Conservation (phyloP, 2,329 filamentous ascomycete species). For the Xylaria sp. region DNA sequence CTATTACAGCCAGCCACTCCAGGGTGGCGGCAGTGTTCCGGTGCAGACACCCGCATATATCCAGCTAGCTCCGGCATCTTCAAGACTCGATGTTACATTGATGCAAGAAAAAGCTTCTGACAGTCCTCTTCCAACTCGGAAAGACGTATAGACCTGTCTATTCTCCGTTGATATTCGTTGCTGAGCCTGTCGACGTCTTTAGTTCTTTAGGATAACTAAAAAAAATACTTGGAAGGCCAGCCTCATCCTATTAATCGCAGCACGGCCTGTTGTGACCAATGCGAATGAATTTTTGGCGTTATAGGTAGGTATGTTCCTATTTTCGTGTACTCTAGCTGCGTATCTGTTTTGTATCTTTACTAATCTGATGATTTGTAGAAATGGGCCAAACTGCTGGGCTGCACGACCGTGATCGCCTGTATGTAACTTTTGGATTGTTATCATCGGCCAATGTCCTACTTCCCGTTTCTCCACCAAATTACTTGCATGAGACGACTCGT, state of each 20-base stretch:
- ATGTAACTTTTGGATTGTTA: slow-evolving; percentile 7
- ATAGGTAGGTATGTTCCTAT: background rate
- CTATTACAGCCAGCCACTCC: slow-evolving; percentile 18
- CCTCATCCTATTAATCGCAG: background rate
- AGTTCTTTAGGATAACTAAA: slow-evolving; percentile 6
- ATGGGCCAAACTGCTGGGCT: background rate
- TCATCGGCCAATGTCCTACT: slow-evolving; percentile 17
- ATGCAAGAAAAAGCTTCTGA: slow-evolving; percentile 11
- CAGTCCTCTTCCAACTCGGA: slow-evolving; percentile 10
- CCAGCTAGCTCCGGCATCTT: slow-evolving; percentile 21
- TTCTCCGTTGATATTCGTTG: background rate
- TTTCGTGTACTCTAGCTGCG: background rate
- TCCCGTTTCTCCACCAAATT: slow-evolving; percentile 23
- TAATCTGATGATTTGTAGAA: slow-evolving; percentile 2
- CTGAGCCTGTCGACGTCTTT: background rate
- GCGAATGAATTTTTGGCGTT: background rate
- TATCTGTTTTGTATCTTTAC: slow-evolving; percentile 1
- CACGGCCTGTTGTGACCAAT: slow-evolving; percentile 2
- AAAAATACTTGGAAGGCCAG: background rate
- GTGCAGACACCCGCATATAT: slow-evolving; percentile 30
- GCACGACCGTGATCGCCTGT: slow-evolving; percentile 5
- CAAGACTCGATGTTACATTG: slow-evolving; percentile 14
- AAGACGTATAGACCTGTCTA: background rate
- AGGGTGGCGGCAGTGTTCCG: slow-evolving; percentile 13
- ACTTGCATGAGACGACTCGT: slow-evolving; percentile 31